Conservation (phyloP, 768 basidiomycete genomes). For the Trametes sanguinea region DNA sequence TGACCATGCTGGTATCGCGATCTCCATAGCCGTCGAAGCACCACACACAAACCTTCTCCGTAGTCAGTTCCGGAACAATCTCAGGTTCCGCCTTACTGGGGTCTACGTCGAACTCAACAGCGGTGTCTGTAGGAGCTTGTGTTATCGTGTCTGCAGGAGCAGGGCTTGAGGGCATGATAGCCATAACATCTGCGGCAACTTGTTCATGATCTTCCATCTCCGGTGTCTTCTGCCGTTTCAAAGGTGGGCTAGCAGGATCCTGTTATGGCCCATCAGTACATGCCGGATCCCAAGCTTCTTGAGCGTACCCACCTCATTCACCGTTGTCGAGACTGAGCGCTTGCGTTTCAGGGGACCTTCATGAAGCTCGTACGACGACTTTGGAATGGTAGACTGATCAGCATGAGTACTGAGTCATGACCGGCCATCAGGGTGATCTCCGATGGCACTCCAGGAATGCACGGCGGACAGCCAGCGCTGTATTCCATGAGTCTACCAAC, state of each 20-base stretch:
- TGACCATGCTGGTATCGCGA: no score
- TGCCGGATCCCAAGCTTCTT: not conserved
- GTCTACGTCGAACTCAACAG: not conserved
- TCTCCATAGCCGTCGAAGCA: no score
- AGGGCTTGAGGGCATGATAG: not conserved
- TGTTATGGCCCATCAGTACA: not conserved
- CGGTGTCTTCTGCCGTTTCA: conserved; percentile 28
- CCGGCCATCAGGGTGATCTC: no score
- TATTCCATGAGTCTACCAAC: no score
- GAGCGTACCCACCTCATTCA: not conserved
- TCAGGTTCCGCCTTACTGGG: no score
- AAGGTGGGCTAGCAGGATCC: conserved; percentile 8
- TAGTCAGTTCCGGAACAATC: not conserved
- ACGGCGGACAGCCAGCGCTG: no score
- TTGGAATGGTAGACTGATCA: no score
- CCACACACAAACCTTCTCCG: not conserved
- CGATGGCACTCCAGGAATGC: no score
- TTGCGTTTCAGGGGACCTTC: conserved; percentile 29
- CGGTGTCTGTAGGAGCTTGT: not conserved
- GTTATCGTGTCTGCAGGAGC: not conserved
- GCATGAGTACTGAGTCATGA: no score
- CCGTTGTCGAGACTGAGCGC: not conserved
- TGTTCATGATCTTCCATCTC: not conserved
- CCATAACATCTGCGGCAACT: conserved; percentile 3
- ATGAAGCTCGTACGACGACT: no score